Base-by-base conservation (phyloP, 805 yeast genomes). In the Millerozyma acaciae region DNA sequence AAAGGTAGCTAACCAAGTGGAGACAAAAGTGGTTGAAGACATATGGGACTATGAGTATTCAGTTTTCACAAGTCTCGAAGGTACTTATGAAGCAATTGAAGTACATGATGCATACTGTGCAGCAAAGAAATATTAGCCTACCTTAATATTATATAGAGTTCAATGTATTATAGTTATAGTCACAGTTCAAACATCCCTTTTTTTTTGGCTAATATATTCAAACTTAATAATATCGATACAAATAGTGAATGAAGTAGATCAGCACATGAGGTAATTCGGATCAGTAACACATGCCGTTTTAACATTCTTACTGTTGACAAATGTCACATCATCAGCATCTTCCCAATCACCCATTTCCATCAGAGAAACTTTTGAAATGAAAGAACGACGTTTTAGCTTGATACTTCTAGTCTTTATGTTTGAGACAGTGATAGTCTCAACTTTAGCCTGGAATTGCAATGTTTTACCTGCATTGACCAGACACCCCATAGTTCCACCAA, bases 71-170 rank as follows among this genome's bases (percentile, higher is more conserved):
- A 83, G 85, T 45, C 62, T 86, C 43, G 96, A 89, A 55, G 99
- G 99, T 28, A 82, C 86, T 3, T 93, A 93, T 52, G 96, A 89
- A 57, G 97, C 97, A 5, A 74, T 87, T 27, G 88, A 82, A 51
- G 77, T 93, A n/a, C 76, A 76, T 28, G 99, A 93, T 61, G 82
- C 84, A 6, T 83, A 65, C 57, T 93, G 99, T 68, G 37, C 29
- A 10, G 62, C 62, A 5, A 43, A 37, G 23, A 49, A 40, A 30
- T 39, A 42, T 12, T 23, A 32, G 12, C 7, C 8, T 20, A 10
- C 22, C 10, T 8, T 20, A 20, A 20, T 8, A 8, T 17, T 34
- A 28, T 28, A 33, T 18, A 27, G 15, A 15, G 14, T 32, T 16
- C 16, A 17, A n/a, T 30, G 29, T 15, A 26, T 12, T 13, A 26